Percentiles rank a stretch among this genome's conserved stretches.
Evolutionary conservation across 345 rosid species (phyloP).

Genomic region (Brassica juncea): DNA sequence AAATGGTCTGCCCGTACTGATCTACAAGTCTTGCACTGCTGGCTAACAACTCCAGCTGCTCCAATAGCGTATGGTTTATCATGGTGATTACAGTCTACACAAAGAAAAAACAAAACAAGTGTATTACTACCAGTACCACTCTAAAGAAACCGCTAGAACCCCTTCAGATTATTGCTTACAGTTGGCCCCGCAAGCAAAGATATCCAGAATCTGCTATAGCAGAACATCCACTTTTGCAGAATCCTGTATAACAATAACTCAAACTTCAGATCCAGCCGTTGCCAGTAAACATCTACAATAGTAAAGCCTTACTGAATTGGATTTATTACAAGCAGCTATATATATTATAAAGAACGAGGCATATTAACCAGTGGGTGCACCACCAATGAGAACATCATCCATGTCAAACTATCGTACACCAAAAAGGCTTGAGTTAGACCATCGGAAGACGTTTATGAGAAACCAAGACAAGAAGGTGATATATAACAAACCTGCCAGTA

Average conservation of each 20-base stretch:
- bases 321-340: neutral
- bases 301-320: neutral
- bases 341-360: neutral
- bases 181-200: neutral
- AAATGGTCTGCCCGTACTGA: conserved; percentile 55
- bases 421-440: conserved; percentile 18
- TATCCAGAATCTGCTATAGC: neutral
- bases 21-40: conserved; percentile 67
- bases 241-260: neutral
- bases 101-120: conserved; percentile 1
- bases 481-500: conserved; percentile 84
- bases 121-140: neutral
- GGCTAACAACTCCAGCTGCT: conserved; percentile 78
- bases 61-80: conserved; percentile 86
- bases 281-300: neutral
- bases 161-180: neutral
- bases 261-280: conserved; percentile 23
- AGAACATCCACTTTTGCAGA: neutral
- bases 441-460: neutral
- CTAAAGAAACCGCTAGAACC: conserved; percentile 5
- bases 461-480: conserved; percentile 15
- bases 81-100: conserved; percentile 66
- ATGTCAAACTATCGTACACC: conserved; percentile 62
- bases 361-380: conserved; percentile 61
- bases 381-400: conserved; percentile 86